Evolutionary conservation across 1,139 yeast genomes (phyloP), one percentile per base, ranked within the genome.

Genomic region (Sugiyamaella neomexicana): DNA sequence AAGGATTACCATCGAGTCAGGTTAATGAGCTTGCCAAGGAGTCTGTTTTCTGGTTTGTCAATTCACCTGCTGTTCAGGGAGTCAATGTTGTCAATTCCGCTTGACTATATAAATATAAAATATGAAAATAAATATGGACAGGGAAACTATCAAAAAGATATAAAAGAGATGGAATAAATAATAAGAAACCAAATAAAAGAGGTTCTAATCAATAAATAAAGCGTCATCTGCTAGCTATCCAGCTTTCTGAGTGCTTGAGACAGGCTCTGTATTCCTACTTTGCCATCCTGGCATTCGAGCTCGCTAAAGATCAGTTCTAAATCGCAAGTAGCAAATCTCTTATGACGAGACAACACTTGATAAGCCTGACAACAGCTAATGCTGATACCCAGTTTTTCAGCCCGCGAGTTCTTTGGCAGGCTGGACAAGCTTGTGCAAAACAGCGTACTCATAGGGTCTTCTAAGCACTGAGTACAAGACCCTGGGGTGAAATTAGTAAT

Each of bases 301-400:
- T 82, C 81, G 2, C 85, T 83, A 2, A 88, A 87, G 57, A 88
- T 75, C 1, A 81, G 77, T 54, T 86, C 81, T 64, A 88, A 80
- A 58, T 87, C 93, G 34, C 85, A 84, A 10, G 81, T 75, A 56
- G 78, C 80, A 69, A 88, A 86, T 60, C 82, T 80, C 59, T 83
- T 82, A 68, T 88, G 96, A 61, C 93, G 76, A 32, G 89, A 82
- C 54, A 88, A 76, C 0, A 95, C 86, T 68, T 82, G 83, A 70
- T 86, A 88, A 0, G 95, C 96, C 66, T 87, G 90, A 2, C 90
- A 81, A 70, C 95, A 86, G 2, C 95, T 90, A 34, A 88, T 85
- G 58, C 83, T 82, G 59, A 82, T 44, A 8, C 54, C 52, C 13
- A 49, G 27, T 1, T 27, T 15, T 9, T 44, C 55, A 8, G 50